phyloP scores from a whole-genome alignment of 2,329 filamentous ascomycete species.

The Cordyceps javanica region DNA sequence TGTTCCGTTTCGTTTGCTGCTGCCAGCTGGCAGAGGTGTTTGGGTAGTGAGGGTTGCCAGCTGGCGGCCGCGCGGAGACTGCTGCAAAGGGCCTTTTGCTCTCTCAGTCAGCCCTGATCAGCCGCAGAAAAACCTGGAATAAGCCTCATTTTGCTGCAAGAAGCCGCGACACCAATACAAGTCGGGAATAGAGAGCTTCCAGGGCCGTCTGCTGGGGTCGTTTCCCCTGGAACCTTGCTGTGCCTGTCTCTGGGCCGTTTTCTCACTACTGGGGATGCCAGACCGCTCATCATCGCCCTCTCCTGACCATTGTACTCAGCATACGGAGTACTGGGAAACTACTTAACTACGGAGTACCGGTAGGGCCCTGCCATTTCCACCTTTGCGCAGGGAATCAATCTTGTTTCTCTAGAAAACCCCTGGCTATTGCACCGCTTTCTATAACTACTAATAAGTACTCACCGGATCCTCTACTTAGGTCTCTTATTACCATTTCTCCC shows the following conservation, averaged over 20 bases:
- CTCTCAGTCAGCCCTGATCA: constrained; percentile 6
- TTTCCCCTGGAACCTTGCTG: no score
- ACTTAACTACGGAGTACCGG: no score
- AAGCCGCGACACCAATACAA: background rate
- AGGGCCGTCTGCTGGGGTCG: no score
- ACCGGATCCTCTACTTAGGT: background rate
- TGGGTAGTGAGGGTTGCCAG: no score
- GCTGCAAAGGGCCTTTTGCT: background rate
- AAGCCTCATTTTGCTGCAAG: background rate
- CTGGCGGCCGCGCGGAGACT: background rate
- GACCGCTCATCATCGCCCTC: constrained; percentile 8
- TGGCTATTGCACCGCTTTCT: no score
- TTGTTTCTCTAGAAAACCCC: constrained; percentile 4
- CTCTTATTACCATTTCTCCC: background rate
- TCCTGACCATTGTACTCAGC: no score
- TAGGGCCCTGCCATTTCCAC: background rate
- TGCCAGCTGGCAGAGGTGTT: constrained; percentile 1
- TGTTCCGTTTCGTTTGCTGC: background rate
- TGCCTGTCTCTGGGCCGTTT: background rate
- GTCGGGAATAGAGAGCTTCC: background rate
- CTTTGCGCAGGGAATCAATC: background rate
- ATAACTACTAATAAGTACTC: no score
- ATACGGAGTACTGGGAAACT: no score
- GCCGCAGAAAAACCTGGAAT: background rate
- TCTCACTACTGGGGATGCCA: background rate